Percentiles rank a stretch among this genome's conserved stretches.
Conservation (phyloP, 106 monocot species). For the Acorus gramineus region DNA sequence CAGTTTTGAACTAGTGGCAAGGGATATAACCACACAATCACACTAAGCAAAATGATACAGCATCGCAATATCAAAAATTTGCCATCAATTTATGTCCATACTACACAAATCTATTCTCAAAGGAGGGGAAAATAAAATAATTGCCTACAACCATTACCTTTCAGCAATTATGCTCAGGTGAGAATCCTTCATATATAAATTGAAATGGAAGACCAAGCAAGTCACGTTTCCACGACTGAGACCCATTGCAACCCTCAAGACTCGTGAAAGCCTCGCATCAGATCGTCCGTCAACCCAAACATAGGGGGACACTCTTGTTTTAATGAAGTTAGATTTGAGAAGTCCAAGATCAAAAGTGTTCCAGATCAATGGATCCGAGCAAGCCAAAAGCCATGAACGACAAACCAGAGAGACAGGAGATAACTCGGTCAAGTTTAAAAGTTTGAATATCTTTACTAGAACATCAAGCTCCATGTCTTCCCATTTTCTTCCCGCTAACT, state of each 20-base stretch:
- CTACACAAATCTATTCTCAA: too few relatives aligned
- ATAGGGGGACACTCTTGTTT: slow-evolving; percentile 69
- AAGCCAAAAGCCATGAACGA: slow-evolving; percentile 67
- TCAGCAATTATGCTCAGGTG: slow-evolving; percentile 72
- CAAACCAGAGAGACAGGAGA: slow-evolving; percentile 79
- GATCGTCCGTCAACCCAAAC: slow-evolving; percentile 80
- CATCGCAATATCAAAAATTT: too few relatives aligned
- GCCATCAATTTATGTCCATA: too few relatives aligned
- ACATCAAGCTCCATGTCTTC: slow-evolving; percentile 90
- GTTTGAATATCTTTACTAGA: slow-evolving; percentile 81
- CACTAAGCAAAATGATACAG: too few relatives aligned
- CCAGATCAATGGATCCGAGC: slow-evolving; percentile 83
- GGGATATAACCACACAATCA: too few relatives aligned
- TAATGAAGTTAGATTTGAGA: slow-evolving; percentile 77
- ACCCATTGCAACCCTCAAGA: slow-evolving; percentile 60
- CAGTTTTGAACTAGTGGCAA: too few relatives aligned
- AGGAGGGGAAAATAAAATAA: not conserved
- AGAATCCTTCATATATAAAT: slow-evolving; percentile 90
- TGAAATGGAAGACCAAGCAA: slow-evolving; percentile 74
- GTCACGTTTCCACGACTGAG: slow-evolving; percentile 56
- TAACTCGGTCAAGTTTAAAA: slow-evolving; percentile 75
- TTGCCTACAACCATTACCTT: slow-evolving; percentile 30
- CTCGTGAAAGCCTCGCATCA: slow-evolving; percentile 48
- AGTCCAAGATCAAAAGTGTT: slow-evolving; percentile 60
- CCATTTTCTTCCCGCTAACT: slow-evolving; percentile 44